Conservation (phyloP, 140 eudicot species). For the Senecio squalidus region DNA sequence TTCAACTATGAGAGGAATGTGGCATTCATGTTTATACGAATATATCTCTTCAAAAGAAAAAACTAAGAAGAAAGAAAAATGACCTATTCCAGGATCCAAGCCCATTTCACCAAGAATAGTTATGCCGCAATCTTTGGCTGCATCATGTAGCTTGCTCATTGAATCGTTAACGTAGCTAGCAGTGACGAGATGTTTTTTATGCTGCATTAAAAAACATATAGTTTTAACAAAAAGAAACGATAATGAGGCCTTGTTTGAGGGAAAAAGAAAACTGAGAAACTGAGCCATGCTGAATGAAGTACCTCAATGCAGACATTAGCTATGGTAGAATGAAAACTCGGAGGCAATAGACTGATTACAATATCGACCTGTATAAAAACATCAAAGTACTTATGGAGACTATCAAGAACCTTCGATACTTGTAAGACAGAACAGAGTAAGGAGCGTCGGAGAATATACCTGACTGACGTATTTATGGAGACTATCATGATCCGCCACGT, state of each 20-base stretch:
- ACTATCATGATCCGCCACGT: constrained; percentile 52
- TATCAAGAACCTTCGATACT: constrained; percentile 6
- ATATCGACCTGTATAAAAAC: constrained; percentile 62
- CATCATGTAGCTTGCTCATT: constrained; percentile 63
- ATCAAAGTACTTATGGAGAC: constrained; percentile 17
- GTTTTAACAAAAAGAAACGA: constrained; percentile 9
- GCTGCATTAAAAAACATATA: constrained; percentile 51
- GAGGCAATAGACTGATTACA: constrained; percentile 91
- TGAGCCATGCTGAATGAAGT: constrained; percentile 12
- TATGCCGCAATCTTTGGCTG: constrained; percentile 70
- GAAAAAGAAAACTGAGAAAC: not conserved
- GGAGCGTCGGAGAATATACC: constrained; percentile 36
- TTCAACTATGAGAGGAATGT: not conserved
- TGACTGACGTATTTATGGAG: constrained; percentile 50
- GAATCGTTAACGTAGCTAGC: constrained; percentile 93
- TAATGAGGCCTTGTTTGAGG: not conserved
- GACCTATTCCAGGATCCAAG: constrained; percentile 99
- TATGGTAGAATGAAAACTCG: constrained; percentile 68
- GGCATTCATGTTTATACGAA: not conserved
- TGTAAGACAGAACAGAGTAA: constrained; percentile 6
- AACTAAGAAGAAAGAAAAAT: not conserved
- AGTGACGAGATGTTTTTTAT: constrained; percentile 79
- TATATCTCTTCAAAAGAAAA: not conserved
- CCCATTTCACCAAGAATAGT: constrained; percentile 99
- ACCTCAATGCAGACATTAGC: constrained; percentile 92